phyloP scores from a whole-genome alignment of 2,329 filamentous ascomycete species.

The Rugonectria rugulosa region DNA sequence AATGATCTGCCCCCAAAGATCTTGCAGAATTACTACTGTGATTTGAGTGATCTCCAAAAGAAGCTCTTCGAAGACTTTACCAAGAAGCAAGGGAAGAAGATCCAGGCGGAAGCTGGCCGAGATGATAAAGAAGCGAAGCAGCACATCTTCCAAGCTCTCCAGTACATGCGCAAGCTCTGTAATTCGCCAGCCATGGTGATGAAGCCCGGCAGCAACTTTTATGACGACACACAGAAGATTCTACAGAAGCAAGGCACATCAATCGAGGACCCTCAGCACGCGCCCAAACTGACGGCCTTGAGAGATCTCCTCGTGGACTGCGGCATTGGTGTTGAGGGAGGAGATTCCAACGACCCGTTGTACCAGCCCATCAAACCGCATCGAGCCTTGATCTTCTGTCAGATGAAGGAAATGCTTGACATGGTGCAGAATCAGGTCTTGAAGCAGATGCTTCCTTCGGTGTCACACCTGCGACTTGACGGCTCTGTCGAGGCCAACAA shows the following conservation, averaged over 20 bases:
- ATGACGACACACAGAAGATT: slow-evolving; percentile 84
- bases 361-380: slow-evolving; percentile 92
- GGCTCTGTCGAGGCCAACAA: slow-evolving; percentile 91
- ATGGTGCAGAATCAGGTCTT: slow-evolving; percentile 97
- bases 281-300: slow-evolving; percentile 89
- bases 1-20: slow-evolving; percentile 98
- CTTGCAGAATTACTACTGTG: slow-evolving; percentile 98
- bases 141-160: slow-evolving; percentile 98
- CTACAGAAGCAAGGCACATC: slow-evolving; percentile 81
- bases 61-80: slow-evolving; percentile 97
- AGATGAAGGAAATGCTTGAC: slow-evolving; percentile 99
- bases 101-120: slow-evolving; percentile 82
- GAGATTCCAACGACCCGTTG: slow-evolving; percentile 65
- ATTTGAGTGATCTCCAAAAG: slow-evolving; percentile 92
- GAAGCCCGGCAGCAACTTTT: slow-evolving; percentile 91
- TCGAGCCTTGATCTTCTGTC: slow-evolving; percentile 95
- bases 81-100: slow-evolving; percentile 88
- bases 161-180: slow-evolving; percentile 99
- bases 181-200: slow-evolving; percentile 97
- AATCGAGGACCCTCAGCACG: slow-evolving; percentile 85
- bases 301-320: slow-evolving; percentile 97
- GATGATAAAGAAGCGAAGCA: slow-evolving; percentile 94
- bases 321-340: slow-evolving; percentile 83
- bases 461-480: slow-evolving; percentile 93
- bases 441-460: slow-evolving; percentile 87